Base-by-base conservation (phyloP, 495 filamentous ascomycete species). In the Hypoxylon perforatum region DNA sequence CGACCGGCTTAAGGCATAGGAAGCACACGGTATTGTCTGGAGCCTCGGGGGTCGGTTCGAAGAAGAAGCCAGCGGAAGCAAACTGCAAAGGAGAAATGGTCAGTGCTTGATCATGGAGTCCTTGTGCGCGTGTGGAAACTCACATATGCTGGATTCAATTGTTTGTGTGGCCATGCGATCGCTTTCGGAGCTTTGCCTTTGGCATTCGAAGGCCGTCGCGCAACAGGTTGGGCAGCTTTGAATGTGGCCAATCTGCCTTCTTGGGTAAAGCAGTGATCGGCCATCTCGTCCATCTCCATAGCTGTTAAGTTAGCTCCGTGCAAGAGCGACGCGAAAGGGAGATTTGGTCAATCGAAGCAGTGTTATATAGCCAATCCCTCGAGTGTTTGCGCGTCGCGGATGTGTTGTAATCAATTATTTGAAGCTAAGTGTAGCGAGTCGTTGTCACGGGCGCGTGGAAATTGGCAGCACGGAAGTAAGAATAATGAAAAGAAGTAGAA, bases 21-120 rank as follows among this genome's bases (percentile, higher is more conserved):
- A 95, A 97, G 73, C 95, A 99, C 62, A 85, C 87, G 47, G 91
- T 92, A 78, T 97, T 99, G 74, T 99, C 95, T 8, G 89, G 89
- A 64, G 85, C 90, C 14, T 82, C 81, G 22, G 86, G 81, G 25
- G 85, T 84, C 5, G 94, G 95, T 49, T 90, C 85, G 77, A 91
- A 99, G 80, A 87, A 93, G 77, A 99, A 96, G 8, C 95, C 95
- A 59, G 94, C 95, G 68, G 86, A 85, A 7, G 94, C 95, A 70
- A 98, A 87, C 91, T 96, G 41, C 7, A 50, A 17, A 1, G 25
- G 15, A 64, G 55, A 66, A 28, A 69, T 33, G 41, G 1, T 51
- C 21, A 36, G 53, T 48, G 55, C 6, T 17, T 28, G 44, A 17
- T 33, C 30, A 8, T 36, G 14, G 33, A 25, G 21, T 52, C 35